Evolutionary conservation across 2,329 filamentous ascomycete genomes (phyloP).

Genomic region (Aureobasidium leucospermi): DNA sequence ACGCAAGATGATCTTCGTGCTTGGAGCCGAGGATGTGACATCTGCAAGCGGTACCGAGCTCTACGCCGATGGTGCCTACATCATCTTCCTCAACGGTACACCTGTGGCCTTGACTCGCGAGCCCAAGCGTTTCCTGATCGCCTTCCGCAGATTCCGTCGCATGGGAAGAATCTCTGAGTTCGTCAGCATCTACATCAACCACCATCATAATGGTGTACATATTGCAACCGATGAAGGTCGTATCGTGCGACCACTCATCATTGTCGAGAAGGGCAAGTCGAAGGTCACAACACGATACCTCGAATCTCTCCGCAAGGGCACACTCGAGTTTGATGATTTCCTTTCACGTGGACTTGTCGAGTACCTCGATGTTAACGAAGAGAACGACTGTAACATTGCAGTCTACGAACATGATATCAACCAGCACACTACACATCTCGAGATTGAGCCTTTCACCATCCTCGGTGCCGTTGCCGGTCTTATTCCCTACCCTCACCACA

Average conservation of each 20-base stretch:
- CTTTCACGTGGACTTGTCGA: conserved; percentile 83
- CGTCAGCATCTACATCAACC: conserved; percentile 92
- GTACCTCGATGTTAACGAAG: conserved; percentile 96
- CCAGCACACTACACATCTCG: conserved; percentile 79
- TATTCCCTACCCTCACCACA: conserved; percentile 97
- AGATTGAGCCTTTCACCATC: conserved; percentile 97
- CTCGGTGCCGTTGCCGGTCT: conserved; percentile 91
- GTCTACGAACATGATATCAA: conserved; percentile 81
- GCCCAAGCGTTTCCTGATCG: conserved; percentile 77
- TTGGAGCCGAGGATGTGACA: conserved; percentile 77
- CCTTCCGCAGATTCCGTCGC: conserved; percentile 78
- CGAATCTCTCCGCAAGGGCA: conserved; percentile 72
- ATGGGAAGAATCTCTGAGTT: conserved; percentile 93
- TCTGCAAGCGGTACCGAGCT: conserved; percentile 79
- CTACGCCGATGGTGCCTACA: conserved; percentile 74
- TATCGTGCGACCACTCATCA: conserved; percentile 91
- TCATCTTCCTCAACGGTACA: conserved; percentile 93
- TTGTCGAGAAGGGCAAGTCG: conserved; percentile 81
- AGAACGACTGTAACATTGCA: conserved; percentile 91
- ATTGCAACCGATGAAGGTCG: conserved; percentile 95
- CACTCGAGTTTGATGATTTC: conserved; percentile 89
- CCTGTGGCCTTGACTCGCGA: conserved; percentile 80
- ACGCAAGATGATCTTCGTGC: conserved; percentile 73
- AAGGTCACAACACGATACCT: conserved; percentile 74
- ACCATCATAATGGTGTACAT: conserved; percentile 83